These are phyloP conservation scores for Lepidium didymum DNA, from an alignment of 345 rosid species.

Conservation along the genomic window DNA sequence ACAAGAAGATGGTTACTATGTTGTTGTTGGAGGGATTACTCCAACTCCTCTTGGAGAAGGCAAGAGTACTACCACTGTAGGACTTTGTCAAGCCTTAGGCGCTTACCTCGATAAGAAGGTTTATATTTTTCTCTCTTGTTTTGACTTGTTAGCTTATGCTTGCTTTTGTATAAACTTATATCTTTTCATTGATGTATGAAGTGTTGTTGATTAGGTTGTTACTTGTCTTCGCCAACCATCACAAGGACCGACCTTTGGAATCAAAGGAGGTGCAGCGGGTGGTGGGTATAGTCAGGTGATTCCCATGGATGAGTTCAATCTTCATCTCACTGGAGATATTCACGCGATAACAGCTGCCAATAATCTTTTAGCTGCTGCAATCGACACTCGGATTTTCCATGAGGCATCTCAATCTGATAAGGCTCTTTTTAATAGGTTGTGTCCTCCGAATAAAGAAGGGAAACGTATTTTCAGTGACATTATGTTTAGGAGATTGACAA, in stretches of 20 bases:
- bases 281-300: conserved; percentile 99
- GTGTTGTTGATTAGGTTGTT: conserved; percentile 53
- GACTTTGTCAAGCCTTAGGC: conserved; percentile 95
- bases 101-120: conserved; percentile 94
- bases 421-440: conserved; percentile 86
- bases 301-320: conserved; percentile 99
- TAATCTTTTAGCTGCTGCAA: conserved; percentile 98
- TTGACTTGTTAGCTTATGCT: not conserved
- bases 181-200: not conserved
- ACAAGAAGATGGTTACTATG: conserved; percentile 74
- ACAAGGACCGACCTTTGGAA: conserved; percentile 99
- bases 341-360: conserved; percentile 99
- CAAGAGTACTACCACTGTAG: conserved; percentile 91
- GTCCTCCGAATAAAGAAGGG: conserved; percentile 85
- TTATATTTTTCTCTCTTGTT: not conserved
- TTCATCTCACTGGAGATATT: conserved; percentile 95
- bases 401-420: conserved; percentile 90
- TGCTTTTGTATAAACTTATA: not conserved
- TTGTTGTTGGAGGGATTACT: conserved; percentile 96
- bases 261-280: conserved; percentile 99
- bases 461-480: conserved; percentile 68
- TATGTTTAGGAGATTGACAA: conserved; percentile 81
- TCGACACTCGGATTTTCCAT: conserved; percentile 92
- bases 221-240: conserved; percentile 99
- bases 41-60: conserved; percentile 99